phyloP scores from a whole-genome alignment of 2,329 filamentous ascomycete species.

The Trichoderma sp. region DNA sequence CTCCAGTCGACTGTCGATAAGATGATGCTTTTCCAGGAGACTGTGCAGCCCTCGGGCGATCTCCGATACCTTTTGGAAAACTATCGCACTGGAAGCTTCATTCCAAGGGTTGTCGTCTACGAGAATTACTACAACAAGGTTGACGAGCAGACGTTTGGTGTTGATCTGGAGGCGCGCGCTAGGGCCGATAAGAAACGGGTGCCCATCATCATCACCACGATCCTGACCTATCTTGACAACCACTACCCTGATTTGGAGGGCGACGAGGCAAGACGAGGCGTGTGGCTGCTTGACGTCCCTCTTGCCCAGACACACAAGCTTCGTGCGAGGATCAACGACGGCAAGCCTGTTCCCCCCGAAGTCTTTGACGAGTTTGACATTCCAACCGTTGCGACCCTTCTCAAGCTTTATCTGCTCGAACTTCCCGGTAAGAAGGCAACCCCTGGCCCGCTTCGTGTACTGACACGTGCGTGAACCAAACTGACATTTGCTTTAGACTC shows the following conservation, averaged over 20 bases:
- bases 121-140: conserved; percentile 99
- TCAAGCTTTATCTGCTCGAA: conserved; percentile 94
- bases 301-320: conserved; percentile 81
- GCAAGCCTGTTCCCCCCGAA: conserved; percentile 72
- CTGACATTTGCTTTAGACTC: conserved; percentile 60
- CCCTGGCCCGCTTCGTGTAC: not conserved
- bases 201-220: conserved; percentile 84
- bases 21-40: conserved; percentile 99
- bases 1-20: conserved; percentile 94
- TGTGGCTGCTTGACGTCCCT: conserved; percentile 93
- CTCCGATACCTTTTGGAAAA: conserved; percentile 93
- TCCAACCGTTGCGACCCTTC: conserved; percentile 83
- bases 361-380: conserved; percentile 86
- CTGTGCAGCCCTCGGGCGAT: conserved; percentile 88
- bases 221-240: conserved; percentile 92
- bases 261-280: conserved; percentile 84
- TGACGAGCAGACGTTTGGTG: conserved; percentile 95
- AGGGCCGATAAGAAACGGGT: conserved; percentile 94
- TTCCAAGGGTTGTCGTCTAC: conserved; percentile 86
- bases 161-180: conserved; percentile 93
- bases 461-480: not conserved
- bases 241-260: conserved; percentile 97
- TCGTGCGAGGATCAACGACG: conserved; percentile 79
- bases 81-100: conserved; percentile 90
- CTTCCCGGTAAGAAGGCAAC: conserved; percentile 71